phyloP scores from a whole-genome alignment of 352 stramenopile genomes.

The Thraustochytrium sp. region DNA sequence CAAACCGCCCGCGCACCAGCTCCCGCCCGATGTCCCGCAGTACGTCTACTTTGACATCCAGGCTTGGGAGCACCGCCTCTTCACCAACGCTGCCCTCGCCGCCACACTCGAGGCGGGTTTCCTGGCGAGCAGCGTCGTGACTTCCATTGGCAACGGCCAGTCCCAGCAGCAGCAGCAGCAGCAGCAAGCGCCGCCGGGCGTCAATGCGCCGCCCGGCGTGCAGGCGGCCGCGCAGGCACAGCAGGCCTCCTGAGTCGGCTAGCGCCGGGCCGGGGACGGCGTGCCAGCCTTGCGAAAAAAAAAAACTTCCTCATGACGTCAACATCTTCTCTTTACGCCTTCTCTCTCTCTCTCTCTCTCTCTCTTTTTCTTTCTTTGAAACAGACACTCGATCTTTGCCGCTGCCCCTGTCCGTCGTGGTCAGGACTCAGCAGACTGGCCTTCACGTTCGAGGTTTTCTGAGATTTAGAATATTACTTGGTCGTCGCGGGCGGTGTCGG shows the following conservation, averaged over 20 bases:
- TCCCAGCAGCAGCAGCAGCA: slow-evolving; percentile 2
- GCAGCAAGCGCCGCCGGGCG: neutral
- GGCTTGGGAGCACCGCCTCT: slow-evolving; percentile 2
- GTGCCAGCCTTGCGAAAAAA: no score
- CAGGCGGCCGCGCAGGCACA: neutral
- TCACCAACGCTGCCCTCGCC: slow-evolving; percentile 8
- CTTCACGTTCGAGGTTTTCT: no score
- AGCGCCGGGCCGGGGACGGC: neutral
- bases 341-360: no score
- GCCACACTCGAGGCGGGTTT: neutral
- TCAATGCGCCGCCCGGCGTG: neutral
- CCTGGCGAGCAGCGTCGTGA: neutral
- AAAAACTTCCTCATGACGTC: no score
- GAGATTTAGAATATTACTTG: neutral
- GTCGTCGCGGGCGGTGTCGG: neutral
- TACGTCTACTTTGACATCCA: slow-evolving; percentile 43
- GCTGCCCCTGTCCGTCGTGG: no score
- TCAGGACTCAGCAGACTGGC: no score
- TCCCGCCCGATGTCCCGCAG: slow-evolving; percentile 10
- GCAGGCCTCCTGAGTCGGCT: neutral
- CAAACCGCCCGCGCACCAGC: neutral
- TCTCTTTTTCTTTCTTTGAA: no score
- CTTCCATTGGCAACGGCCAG: slow-evolving; percentile 4
- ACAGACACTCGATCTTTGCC: no score
- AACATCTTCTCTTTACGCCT: no score